Evolutionary conservation across 768 basidiomycete species (phyloP), one percentile per base, ranked within the genome.

Genomic region (Cubamyces sp.): DNA sequence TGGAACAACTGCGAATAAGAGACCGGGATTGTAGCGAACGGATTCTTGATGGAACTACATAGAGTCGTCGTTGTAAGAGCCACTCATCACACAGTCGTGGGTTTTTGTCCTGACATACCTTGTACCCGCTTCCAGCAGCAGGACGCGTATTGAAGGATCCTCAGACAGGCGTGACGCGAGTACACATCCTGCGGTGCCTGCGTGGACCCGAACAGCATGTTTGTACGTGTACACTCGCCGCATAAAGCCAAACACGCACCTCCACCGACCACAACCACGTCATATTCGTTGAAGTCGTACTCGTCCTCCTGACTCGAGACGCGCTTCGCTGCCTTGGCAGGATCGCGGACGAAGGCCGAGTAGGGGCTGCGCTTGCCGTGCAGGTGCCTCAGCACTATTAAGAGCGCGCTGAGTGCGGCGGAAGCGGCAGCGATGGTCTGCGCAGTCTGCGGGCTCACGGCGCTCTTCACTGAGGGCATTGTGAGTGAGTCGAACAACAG

Each of bases 161-260:
- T 88, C 87, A 6, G 78, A 81, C 9, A 88, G 71, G 16, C 87
- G 78, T 3, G 85, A 75, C 14, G 86, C 87, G 9, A 87, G 75
- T 9, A 82, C 85, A 67, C 85, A 87, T 12, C 87, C 87, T 1
- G 85, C 79, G 11, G 85, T 87, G 9, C 87, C 86, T 83, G 62
- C 9, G 11, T 56, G 46, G 16, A 40, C 16, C 26, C 3, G 4
- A 50, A 9, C 51, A 5, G n/a, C 12, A 3, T 14, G 67, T 26
- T 3, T 37, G 47, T 7, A 28, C 52, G 8, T 16, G 28, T 21
- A 25, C 15, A 25, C 39, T 6, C 15, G 34, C 23, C 34, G 40
- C 30, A 49, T 11, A 9, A 58, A 37, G 18, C 11, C 4, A 37
- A 16, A 18, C 37, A 57, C 71, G 23, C 37, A 74, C 76, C 76